These are phyloP conservation scores for Canavalia gladiata DNA, from an alignment of 306 rosid genomes.

Conservation along the genomic window DNA sequence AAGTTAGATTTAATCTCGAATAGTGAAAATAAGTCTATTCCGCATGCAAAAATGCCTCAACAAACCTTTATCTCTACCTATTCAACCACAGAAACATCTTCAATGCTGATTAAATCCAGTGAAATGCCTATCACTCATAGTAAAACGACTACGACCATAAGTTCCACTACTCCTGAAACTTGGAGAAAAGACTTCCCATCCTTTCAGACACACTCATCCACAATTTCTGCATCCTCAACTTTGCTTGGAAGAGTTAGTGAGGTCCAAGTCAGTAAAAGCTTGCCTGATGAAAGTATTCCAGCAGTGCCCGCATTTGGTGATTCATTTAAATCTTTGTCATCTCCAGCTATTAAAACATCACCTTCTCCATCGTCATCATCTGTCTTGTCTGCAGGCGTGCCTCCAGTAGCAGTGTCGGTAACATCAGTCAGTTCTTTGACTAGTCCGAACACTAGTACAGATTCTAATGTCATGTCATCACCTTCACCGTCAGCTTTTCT, in stretches of 20 bases:
- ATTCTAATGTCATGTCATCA: conserved; percentile 49
- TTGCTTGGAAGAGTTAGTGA: conserved; percentile 43
- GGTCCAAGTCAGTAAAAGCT: conserved; percentile 51
- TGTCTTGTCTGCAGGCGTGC: conserved; percentile 45
- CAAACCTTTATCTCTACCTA: conserved; percentile 47
- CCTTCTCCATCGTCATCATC: conserved; percentile 52
- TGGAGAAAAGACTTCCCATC: conserved; percentile 52
- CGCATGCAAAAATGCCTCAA: conserved; percentile 49
- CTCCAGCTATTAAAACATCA: conserved; percentile 36
- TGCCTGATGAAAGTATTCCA: conserved; percentile 50
- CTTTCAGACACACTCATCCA: conserved; percentile 45
- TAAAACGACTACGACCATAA: conserved; percentile 49
- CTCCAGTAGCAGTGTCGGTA: conserved; percentile 52
- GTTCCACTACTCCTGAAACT: conserved; percentile 57
- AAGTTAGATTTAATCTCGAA: conserved; percentile 51
- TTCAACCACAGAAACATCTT: conserved; percentile 48
- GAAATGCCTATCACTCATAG: conserved; percentile 52
- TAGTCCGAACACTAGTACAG: conserved; percentile 46
- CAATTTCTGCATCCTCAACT: conserved; percentile 45
- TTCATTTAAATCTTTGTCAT: conserved; percentile 52
- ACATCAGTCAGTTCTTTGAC: conserved; percentile 50
- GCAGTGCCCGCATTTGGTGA: conserved; percentile 49
- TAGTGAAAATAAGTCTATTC: conserved; percentile 53
- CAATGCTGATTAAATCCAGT: conserved; percentile 50
- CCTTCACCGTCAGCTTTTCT: conserved; percentile 50